These are phyloP conservation scores for Wickerhamomyces canadensis DNA, from an alignment of 805 yeast genomes.

Conservation along the genomic window DNA sequence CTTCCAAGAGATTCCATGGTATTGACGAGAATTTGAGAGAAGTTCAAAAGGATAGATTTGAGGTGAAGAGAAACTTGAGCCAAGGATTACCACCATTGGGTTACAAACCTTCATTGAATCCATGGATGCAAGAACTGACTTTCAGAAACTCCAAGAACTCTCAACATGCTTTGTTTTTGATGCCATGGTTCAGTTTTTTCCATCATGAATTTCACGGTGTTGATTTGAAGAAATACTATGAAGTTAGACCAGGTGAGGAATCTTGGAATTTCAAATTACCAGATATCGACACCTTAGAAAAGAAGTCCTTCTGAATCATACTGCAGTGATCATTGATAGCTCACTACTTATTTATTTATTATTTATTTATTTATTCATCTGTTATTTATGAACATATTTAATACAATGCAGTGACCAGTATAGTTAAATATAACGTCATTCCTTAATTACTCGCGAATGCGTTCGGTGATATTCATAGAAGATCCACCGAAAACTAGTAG, in stretches of 20 bases:
- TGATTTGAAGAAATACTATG: constrained; percentile 47
- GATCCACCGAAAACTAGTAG: too few relatives aligned
- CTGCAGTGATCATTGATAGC: not conserved
- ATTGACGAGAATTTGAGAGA: constrained; percentile 67
- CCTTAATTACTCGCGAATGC: too few relatives aligned
- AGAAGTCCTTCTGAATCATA: constrained; percentile 9
- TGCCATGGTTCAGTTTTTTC: constrained; percentile 82
- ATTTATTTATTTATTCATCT: constrained; percentile 1
- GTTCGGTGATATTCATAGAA: too few relatives aligned
- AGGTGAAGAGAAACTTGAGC: constrained; percentile 60
- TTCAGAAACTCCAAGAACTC: constrained; percentile 75
- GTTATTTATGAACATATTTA: constrained; percentile 9
- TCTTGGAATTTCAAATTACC: constrained; percentile 21
- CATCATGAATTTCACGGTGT: constrained; percentile 81
- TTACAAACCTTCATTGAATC: constrained; percentile 49
- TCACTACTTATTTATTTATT: not conserved
- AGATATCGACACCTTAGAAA: constrained; percentile 16
- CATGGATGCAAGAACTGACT: constrained; percentile 68
- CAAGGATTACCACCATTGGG: constrained; percentile 66
- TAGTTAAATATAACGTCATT: too few relatives aligned
- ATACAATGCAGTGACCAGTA: too few relatives aligned
- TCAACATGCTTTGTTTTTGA: constrained; percentile 47
- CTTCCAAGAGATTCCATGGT: constrained; percentile 74
- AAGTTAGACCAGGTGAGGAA: constrained; percentile 22
- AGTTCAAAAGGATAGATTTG: constrained; percentile 66